Conservation (phyloP, 177 flowering plant species). For the Vitis hybrid region DNA sequence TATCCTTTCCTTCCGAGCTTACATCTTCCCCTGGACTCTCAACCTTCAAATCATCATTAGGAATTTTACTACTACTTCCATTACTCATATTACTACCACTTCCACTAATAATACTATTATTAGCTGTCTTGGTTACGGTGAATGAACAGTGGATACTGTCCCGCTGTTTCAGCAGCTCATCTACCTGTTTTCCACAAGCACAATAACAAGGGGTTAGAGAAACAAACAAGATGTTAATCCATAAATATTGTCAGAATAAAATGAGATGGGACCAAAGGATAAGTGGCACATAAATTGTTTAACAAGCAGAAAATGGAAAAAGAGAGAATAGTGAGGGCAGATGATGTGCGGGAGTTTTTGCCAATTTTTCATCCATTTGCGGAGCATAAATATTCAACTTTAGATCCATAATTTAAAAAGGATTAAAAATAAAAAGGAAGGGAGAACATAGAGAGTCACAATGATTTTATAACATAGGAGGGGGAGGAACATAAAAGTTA, state of each 20-base stretch:
- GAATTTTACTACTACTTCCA: constrained; percentile 42
- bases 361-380: no score
- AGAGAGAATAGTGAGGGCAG: no score
- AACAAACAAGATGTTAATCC: background rate
- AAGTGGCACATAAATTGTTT: no score
- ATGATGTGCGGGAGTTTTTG: no score
- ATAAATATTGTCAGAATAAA: background rate
- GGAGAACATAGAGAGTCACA: no score
- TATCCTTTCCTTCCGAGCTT: constrained; percentile 68
- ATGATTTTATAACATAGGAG: no score
- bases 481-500: no score
- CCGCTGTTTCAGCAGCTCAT: constrained; percentile 77
- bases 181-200: constrained; percentile 42
- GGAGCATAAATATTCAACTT: no score
- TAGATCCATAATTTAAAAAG: no score
- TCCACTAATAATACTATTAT: constrained; percentile 26
- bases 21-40: constrained; percentile 70
- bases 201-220: background rate
- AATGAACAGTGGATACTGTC: constrained; percentile 79
- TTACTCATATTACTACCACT: constrained; percentile 35
- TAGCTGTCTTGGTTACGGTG: constrained; percentile 40
- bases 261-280: no score
- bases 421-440: no score
- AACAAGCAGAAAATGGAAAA: background rate
- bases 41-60: constrained; percentile 49